phyloP scores from a whole-genome alignment of 2,329 filamentous ascomycete genomes.

The Penicillium brasilianum region DNA sequence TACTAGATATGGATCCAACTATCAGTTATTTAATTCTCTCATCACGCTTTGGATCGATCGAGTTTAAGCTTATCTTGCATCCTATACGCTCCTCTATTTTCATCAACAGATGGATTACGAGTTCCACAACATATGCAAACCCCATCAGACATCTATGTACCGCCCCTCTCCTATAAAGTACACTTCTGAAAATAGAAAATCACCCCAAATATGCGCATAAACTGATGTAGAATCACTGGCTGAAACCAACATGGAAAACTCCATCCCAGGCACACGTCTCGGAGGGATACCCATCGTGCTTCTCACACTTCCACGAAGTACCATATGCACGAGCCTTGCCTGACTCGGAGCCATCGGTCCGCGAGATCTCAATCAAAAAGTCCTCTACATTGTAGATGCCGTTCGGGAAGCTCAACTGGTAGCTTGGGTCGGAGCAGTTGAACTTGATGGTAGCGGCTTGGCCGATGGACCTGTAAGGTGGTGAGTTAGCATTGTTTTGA shows the following conservation, averaged over 20 bases:
- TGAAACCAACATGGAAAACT: slow-evolving; percentile 21
- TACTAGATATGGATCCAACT: no score
- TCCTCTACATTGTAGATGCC: slow-evolving; percentile 28
- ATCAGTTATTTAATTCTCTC: no score
- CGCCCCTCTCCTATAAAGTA: background rate
- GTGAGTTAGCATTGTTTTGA: background rate
- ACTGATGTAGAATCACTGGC: background rate
- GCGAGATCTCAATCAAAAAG: slow-evolving; percentile 18
- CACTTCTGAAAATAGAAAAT: background rate
- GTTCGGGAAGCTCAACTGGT: slow-evolving; percentile 21
- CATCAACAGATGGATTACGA: no score
- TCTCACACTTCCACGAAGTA: slow-evolving; percentile 19
- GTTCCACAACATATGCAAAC: no score
- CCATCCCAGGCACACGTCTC: slow-evolving; percentile 24
- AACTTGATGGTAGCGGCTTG: slow-evolving; percentile 16
- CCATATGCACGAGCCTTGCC: slow-evolving; percentile 14
- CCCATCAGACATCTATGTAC: background rate
- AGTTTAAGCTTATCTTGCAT: no score
- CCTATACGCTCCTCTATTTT: no score
- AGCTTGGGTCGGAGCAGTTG: slow-evolving; percentile 18
- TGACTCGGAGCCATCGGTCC: slow-evolving; percentile 15
- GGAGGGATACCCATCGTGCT: slow-evolving; percentile 14
- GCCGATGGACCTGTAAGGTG: slow-evolving; percentile 16
- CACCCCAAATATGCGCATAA: background rate
- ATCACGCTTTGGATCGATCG: no score